Evolutionary conservation across 2,329 filamentous ascomycete genomes (phyloP), one percentile per base, ranked within the genome.

Genomic region (Phaeosphaeria sp.): DNA sequence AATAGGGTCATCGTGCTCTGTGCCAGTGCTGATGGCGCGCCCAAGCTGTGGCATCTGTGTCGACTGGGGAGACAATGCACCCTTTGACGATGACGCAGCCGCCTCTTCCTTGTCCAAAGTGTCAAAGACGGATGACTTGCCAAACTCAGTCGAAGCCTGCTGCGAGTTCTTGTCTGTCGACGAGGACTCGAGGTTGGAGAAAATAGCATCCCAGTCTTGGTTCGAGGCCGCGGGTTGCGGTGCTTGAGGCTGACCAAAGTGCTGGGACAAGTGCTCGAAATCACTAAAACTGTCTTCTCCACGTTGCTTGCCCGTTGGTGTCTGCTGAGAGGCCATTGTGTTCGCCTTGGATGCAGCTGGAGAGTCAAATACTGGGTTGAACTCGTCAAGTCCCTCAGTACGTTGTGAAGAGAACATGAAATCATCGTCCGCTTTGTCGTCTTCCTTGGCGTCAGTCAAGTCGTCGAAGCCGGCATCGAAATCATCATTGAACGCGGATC

Each of bases 181-280:
- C 18, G 73, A 70, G 1, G 84, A 85, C 67, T 94, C 91, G 7
- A 96, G 81, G 24, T 89, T 89, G 1, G 91, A 90, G 79, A 98
- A 98, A 54, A 98, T 92, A 40, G 92, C 91, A 71, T 98, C 94
- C 95, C 95, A 98, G 75, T 98, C 94, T 67, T 96, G 91, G 33
- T 80, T 77, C 1, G 73, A 72, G 24, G 74, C 64, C 48, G 81
- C 74, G 13, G 78, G 77, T 25, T 79, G 79, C 46, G 78, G 74
- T 22, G 77, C 60, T 50, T 75, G 74, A 9, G 72, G 66, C 49
- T 73, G 73, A 30, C 78, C 77, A 57, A 79, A 79, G 49, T 78
- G 79, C 47, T 77, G 73, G 7, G 74, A 72, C 27, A 78, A 59
- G 50, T 81, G 79, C 57, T 82, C 79, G 50, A 85, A 85, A 55